Conservation (phyloP, 352 stramenopile genomes). For the Pythium phragmitis region DNA sequence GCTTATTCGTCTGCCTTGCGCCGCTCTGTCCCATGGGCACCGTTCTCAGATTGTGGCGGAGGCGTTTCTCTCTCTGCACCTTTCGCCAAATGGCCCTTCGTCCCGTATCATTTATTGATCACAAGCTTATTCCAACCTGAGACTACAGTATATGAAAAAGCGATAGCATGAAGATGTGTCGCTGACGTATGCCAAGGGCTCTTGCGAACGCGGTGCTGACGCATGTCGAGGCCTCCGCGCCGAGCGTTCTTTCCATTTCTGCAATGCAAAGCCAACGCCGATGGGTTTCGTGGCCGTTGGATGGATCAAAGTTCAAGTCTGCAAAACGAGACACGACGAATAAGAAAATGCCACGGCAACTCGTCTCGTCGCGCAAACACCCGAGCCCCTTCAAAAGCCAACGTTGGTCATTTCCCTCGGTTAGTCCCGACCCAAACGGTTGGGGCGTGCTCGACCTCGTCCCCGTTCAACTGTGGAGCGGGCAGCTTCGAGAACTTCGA, state of each 20-base stretch:
- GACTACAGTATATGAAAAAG: not conserved
- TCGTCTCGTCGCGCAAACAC: too few relatives aligned
- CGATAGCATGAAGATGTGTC: not conserved
- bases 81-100: not conserved
- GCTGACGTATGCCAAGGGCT: not conserved
- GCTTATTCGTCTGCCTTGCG: slow-evolving; percentile 3
- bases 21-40: slow-evolving; percentile 16
- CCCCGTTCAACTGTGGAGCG: not conserved
- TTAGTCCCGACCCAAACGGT: not conserved
- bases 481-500: not conserved
- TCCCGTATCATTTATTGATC: not conserved
- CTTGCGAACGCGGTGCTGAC: not conserved
- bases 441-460: not conserved
- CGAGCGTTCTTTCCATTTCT: not conserved
- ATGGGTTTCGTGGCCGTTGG: not conserved
- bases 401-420: not conserved
- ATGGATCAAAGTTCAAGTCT: not conserved
- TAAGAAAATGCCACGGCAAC: not conserved
- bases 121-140: not conserved
- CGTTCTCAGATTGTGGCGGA: slow-evolving; percentile 20
- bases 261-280: not conserved
- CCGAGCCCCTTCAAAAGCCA: not conserved
- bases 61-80: not conserved
- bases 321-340: not conserved
- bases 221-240: not conserved